Base-by-base conservation (phyloP, 2,329 filamentous ascomycete genomes). In the Aspergillus unguis region DNA sequence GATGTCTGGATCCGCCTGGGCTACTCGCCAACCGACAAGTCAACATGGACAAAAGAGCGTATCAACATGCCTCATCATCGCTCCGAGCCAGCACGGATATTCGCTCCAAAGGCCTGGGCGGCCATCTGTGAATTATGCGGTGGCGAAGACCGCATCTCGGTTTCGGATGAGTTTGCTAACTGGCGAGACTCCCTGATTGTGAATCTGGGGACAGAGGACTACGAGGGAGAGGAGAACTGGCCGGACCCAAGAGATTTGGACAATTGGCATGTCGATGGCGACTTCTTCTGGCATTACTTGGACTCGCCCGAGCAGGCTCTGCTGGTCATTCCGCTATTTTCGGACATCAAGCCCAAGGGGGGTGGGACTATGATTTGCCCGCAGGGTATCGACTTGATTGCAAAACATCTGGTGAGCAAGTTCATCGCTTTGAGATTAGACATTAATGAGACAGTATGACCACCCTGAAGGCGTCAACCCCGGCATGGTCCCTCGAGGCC, bases 211-310 rank as follows among this genome's bases (percentile, higher is more conserved):
- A 82, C 77, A 1, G 64, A 76, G 0, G 77, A 79, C 46, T 72
- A 72, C 44, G 79, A 81, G 54, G 77, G 79, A 4, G 75, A 74
- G 32, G 25, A 38, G n/a, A 11, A 25, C 3, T 68, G 75, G 33
- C 83, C 83, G 6, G 70, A 76, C 26, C 81, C 83, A 0, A 73
- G 77, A 46, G 76, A 82, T 0, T 71, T 87, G 25, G 62, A 74
- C 6, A 75, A 75, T 25, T 88, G 85, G 85, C 85, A 88, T 67
- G 83, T 86, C 17, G 85, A 88, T 67, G 85, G 85, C 6, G 85
- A 88, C 59, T 88, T 87, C 67, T 88, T 88, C 65, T 77, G 85
- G 4, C 85, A 88, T 71, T 89, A 85, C 59, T 79, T 89, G 33
- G 85, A 88, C 64, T 85, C 81, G 23, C 82, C 82, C 0, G 86